Conservation (phyloP, 2,329 filamentous ascomycete species). For the Didymella pomorum region DNA sequence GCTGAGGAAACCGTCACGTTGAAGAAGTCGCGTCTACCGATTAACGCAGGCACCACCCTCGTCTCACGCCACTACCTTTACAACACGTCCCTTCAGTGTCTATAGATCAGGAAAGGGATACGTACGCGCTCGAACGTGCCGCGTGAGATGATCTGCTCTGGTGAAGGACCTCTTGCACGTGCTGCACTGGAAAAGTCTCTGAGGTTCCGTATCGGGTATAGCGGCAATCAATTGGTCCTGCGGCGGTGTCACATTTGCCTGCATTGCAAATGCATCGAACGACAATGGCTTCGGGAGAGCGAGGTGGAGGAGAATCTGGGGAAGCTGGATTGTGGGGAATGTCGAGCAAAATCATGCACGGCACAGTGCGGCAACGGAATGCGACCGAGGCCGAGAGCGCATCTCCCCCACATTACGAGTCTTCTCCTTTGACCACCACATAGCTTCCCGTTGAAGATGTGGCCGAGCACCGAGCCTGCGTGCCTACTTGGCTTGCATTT, state of each 20-base stretch:
- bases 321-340: constrained; percentile 21
- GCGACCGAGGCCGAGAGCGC: neutral
- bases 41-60: neutral
- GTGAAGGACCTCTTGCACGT: constrained; percentile 62
- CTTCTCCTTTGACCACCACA: neutral
- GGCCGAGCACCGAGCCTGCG: constrained; percentile 5
- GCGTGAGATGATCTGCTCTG: constrained; percentile 61
- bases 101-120: constrained; percentile 9
- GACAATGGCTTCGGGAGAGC: constrained; percentile 29
- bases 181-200: constrained; percentile 58
- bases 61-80: neutral
- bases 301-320: constrained; percentile 38
- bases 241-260: constrained; percentile 20
- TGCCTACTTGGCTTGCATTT: neutral
- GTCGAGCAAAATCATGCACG: constrained; percentile 22
- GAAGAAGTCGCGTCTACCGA: neutral
- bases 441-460: constrained; percentile 1
- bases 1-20: neutral
- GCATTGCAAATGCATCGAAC: constrained; percentile 29
- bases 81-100: neutral
- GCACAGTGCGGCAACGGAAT: constrained; percentile 3
- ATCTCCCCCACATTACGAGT: constrained; percentile 24
- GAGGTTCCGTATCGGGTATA: constrained; percentile 29
- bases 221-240: constrained; percentile 17
- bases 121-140: constrained; percentile 61